Evolutionary conservation across 352 stramenopile species (phyloP).

Genomic region (Globisporangium parvum): DNA sequence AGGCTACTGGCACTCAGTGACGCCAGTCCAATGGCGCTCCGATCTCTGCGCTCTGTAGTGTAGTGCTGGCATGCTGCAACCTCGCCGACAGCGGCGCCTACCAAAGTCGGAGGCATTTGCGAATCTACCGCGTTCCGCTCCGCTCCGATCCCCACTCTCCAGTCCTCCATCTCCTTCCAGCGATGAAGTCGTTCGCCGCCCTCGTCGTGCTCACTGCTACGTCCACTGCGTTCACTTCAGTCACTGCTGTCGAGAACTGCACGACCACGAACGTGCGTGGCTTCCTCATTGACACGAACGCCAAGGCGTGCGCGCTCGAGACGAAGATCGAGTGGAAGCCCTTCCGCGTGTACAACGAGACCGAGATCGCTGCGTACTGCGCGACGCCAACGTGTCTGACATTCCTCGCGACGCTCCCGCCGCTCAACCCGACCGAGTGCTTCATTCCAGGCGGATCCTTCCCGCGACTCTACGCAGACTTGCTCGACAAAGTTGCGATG

Average conservation of each 20-base stretch:
- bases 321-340: background rate
- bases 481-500: background rate
- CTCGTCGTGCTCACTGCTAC: background rate
- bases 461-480: background rate
- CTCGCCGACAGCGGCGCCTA: too few relatives aligned
- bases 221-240: background rate
- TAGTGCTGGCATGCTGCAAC: too few relatives aligned
- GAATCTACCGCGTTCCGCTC: too few relatives aligned
- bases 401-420: slow-evolving; percentile 4
- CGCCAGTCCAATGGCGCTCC: too few relatives aligned
- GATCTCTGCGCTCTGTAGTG: too few relatives aligned
- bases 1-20: too few relatives aligned
- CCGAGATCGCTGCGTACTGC: slow-evolving; percentile 7
- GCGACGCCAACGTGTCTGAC: background rate
- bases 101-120: too few relatives aligned
- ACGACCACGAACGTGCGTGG: background rate
- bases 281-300: background rate
- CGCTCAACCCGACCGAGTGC: slow-evolving; percentile 6
- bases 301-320: background rate
- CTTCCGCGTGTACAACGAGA: slow-evolving; percentile 4
- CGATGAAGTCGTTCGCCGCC: too few relatives aligned
- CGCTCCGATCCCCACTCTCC: too few relatives aligned
- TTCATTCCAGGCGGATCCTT: background rate
- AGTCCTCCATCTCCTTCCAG: too few relatives aligned
- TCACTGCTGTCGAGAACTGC: background rate